Conservation (phyloP, 352 stramenopile species). For the Phytophthora europaea region DNA sequence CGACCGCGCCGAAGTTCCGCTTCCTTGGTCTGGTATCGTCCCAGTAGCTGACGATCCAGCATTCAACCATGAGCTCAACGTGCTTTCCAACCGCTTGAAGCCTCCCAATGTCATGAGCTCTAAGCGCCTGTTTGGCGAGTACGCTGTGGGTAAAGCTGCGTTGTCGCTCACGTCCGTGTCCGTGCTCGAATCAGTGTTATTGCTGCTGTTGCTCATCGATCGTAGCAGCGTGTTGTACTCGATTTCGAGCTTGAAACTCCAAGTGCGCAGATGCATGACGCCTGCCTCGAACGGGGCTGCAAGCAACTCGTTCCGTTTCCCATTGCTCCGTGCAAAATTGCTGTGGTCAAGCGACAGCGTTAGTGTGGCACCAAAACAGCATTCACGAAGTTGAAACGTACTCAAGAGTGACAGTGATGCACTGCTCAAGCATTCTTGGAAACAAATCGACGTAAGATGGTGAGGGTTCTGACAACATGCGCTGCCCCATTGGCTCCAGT, state of each 20-base stretch:
- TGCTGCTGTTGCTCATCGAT: constrained; percentile 26
- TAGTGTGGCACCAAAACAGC: neutral
- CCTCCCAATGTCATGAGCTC: constrained; percentile 43
- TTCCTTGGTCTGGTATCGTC: constrained; percentile 10
- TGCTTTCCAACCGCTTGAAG: constrained; percentile 52
- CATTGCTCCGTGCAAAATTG: constrained; percentile 42
- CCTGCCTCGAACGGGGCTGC: constrained; percentile 61
- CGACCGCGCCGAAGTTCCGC: constrained; percentile 28
- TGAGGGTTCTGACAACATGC: constrained; percentile 53
- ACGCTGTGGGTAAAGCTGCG: neutral
- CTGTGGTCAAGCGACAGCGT: constrained; percentile 5
- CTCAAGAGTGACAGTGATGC: constrained; percentile 66
- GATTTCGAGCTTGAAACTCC: constrained; percentile 56
- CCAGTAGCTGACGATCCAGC: constrained; percentile 14
- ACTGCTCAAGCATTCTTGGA: constrained; percentile 63
- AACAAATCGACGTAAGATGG: constrained; percentile 54
- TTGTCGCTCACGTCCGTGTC: constrained; percentile 19
- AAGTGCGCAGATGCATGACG: constrained; percentile 56
- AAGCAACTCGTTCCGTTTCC: constrained; percentile 55
- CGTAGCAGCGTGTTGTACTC: constrained; percentile 55
- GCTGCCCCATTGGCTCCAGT: constrained; percentile 55
- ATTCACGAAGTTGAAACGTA: constrained; percentile 28
- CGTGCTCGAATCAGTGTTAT: constrained; percentile 21
- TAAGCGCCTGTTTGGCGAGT: constrained; percentile 21
- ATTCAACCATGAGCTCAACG: constrained; percentile 46